Conservation (phyloP, 768 basidiomycete species). For the Naganishia onofrii region DNA sequence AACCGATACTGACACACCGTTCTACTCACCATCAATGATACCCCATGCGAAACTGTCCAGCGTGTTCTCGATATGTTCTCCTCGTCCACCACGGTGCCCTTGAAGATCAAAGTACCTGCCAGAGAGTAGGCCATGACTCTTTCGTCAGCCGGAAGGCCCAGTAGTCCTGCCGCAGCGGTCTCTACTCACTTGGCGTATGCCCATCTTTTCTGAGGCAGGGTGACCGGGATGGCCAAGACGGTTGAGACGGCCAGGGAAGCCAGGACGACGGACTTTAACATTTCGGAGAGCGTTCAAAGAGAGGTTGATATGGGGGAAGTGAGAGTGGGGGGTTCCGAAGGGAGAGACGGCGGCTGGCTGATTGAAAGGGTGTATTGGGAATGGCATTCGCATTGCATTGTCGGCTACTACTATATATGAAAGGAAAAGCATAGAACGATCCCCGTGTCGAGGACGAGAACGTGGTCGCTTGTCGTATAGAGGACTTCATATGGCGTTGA, state of each 20-base stretch:
- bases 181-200: slow-evolving; percentile 14
- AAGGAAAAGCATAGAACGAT: background rate
- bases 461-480: background rate
- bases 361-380: background rate
- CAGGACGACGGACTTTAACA: slow-evolving; percentile 18
- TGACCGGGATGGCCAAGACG: slow-evolving; percentile 7
- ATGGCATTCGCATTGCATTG: background rate
- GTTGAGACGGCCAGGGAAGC: slow-evolving; percentile 10
- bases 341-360: background rate
- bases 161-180: background rate
- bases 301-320: background rate
- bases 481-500: background rate
- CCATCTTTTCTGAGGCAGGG: slow-evolving; percentile 15
- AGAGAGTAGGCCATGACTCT: background rate
- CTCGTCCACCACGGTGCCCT: slow-evolving; percentile 64
- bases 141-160: background rate
- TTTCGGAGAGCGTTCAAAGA: background rate
- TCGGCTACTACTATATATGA: background rate
- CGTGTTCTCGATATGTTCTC: slow-evolving; percentile 70
- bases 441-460: background rate
- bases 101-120: slow-evolving; percentile 40
- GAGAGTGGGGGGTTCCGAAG: background rate
- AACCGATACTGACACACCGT: too few relatives aligned
- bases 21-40: slow-evolving; percentile 61
- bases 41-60: slow-evolving; percentile 76